Base-by-base conservation (phyloP, 1,284 basidiomycete species). In the Austroboletus niveus region DNA sequence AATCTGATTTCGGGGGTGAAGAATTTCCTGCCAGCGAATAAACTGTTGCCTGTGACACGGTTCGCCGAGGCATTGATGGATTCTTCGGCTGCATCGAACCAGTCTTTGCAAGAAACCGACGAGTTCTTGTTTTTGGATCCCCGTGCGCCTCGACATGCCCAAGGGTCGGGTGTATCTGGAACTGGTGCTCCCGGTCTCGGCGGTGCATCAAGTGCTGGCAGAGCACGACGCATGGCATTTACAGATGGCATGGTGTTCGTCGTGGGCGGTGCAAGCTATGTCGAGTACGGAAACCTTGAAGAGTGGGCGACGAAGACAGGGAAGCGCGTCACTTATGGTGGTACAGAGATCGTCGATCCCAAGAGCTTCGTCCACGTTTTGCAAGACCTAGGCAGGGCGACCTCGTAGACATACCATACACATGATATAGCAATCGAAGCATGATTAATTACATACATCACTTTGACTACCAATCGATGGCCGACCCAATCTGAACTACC, bases 21-120 rank as follows among this genome's bases (percentile, higher is more conserved):
- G 72, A 98, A 98, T 74, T 96, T 99, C 78, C 74, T 99, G 12
- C 97, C 97, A 0, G 89, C 92, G 0, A 92, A 94, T 66, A 99
- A 99, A 72, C 84, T 98, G 52, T 80, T 98, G 40, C 88, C 93
- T 8, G 85, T 98, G 43, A 98, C 97, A 0, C 85, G 96, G 8
- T 78, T 99, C 24, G 88, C 93, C 1, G 95, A 98, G 62, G 94
- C 96, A 5, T 77, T 99, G 22, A 98, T 99, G 94, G 97, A 99
- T 66, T 95, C 96, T 0, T 85, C 91, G 0, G 79, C 87, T 1
- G 96, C 93, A 2, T 92, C 92, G 12, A 92, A 93, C 47, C 92
- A 95, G 69, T 96, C 95, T 1, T 72, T 98, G 42, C 87, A 91
- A 66, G 96, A 98, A 72, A 98, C 96, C 4, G 97, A 99, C 68